Base-by-base conservation (phyloP, 805 yeast species). In the Barnettozyma pratensis region DNA sequence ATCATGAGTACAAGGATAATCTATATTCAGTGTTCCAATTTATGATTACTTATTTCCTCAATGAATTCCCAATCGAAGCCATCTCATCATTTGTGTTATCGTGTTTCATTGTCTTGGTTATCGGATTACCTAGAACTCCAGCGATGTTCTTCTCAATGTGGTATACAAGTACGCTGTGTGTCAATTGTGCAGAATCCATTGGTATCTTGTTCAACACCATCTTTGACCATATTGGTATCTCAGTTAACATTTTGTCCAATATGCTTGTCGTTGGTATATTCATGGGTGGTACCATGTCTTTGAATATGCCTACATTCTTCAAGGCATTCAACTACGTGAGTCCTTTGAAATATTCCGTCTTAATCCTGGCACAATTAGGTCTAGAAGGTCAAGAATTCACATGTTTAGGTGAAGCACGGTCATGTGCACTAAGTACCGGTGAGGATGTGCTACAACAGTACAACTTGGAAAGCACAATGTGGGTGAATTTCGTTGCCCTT, bases 201-300 rank as follows among this genome's bases (percentile, higher is more conserved):
- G 96, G 96, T 1, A 83, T 87, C 3, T 71, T 85, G 42, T 83
- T 87, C 54, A 85, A 85, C 59, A 80, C 89, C 7, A 59, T 83
- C 0, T 81, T 87, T 57, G 68, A 73, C 42, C 89, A 87, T 58
- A 76, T 86, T 35, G 96, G 95, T 0, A 76, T 87, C 55, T 92
- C 91, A 1, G 79, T 86, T 14, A 86, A 84, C 60, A 66, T 86
- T 5, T 77, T 87, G 38, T 76, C 90, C 0, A 74, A 79, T 11
- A 61, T 84, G 34, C 67, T 85, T 46, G 77, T 85, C 4, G 68
- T 86, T 41, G 91, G 90, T 11, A 78, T 84, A 9, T 77, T 84
- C 54, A 85, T 88, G 92, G 84, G 87, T 1, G 96, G 96, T 4
- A 70, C 89, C 6, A 73, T 87, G 80, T 84, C 96, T 0, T 68